A percentile compares a stretch with the other conserved stretches of the same genome.
Conservation (phyloP, 2,329 filamentous ascomycete species). For the Elsinoe perseae region DNA sequence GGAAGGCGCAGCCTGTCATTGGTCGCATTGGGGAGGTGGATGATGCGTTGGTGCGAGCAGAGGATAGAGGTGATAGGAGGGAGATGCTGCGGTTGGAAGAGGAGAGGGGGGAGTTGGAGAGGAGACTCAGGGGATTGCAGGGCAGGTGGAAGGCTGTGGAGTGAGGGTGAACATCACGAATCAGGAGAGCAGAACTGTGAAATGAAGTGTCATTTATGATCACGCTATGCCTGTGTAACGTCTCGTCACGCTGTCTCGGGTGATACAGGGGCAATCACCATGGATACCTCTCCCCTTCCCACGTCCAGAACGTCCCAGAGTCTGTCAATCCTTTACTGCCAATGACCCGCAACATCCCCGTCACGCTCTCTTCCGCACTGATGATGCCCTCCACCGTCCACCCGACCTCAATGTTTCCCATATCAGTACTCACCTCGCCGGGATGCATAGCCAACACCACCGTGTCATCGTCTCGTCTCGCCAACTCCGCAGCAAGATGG, state of each 20-base stretch:
- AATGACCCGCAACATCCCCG: conserved; percentile 45
- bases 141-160: conserved; percentile 49
- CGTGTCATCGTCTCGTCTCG: conserved; percentile 42
- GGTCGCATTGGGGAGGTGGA: conserved; percentile 40
- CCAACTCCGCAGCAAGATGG: conserved; percentile 50
- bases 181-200: not conserved
- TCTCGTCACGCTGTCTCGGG: not conserved
- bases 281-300: conserved; percentile 42
- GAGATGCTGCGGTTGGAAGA: conserved; percentile 39
- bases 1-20: conserved; percentile 13
- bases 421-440: conserved; percentile 50
- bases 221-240: not conserved
- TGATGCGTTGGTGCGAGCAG: conserved; percentile 22
- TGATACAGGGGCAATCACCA: not conserved
- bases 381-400: conserved; percentile 50
- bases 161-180: conserved; percentile 18
- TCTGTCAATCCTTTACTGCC: conserved; percentile 41
- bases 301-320: conserved; percentile 51
- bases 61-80: conserved; percentile 35
- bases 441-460: conserved; percentile 50
- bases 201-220: conserved; percentile 1
- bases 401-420: conserved; percentile 45
- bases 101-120: conserved; percentile 52
- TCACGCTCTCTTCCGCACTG: conserved; percentile 43
- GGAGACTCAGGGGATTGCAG: conserved; percentile 42